These are phyloP conservation scores for Penicillium taxi DNA, from an alignment of 495 filamentous ascomycete species.

Conservation along the genomic window DNA sequence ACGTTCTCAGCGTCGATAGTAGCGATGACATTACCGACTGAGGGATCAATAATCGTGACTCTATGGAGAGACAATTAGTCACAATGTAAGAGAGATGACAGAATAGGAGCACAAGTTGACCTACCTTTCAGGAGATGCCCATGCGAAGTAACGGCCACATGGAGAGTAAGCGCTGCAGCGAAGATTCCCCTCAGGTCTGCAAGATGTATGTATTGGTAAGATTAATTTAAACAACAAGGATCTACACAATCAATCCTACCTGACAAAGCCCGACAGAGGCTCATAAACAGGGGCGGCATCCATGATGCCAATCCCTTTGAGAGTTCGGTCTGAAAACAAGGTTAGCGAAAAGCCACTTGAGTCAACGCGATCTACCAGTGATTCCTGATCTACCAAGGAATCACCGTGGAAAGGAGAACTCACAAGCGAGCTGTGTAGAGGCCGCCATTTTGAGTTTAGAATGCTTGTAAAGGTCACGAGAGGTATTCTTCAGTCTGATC, in stretches of 20 bases:
- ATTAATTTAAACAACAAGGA: no score
- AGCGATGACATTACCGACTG: constrained; percentile 66
- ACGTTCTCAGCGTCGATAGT: constrained; percentile 71
- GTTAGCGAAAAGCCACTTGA: constrained; percentile 9
- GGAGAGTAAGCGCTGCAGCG: constrained; percentile 93
- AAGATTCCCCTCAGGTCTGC: constrained; percentile 82
- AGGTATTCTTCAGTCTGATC: background rate
- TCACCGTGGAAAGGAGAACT: constrained; percentile 20
- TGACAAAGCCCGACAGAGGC: constrained; percentile 71
- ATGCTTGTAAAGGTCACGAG: constrained; percentile 9
- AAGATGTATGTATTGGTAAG: constrained; percentile 4
- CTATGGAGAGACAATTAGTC: constrained; percentile 26
- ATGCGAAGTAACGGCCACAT: constrained; percentile 90
- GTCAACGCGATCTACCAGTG: background rate
- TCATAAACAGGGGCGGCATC: constrained; percentile 85
- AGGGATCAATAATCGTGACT: constrained; percentile 77
- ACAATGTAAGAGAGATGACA: constrained; percentile 1
- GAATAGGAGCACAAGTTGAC: background rate
- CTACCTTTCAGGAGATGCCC: constrained; percentile 78
- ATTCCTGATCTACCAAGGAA: background rate
- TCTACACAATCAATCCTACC: constrained; percentile 30
- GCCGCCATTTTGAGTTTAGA: constrained; percentile 57
- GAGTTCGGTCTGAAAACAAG: constrained; percentile 62
- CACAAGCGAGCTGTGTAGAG: constrained; percentile 84
- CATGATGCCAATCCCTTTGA: constrained; percentile 90